phyloP scores from a whole-genome alignment of 75 land plant species.

The Picea glauca region DNA sequence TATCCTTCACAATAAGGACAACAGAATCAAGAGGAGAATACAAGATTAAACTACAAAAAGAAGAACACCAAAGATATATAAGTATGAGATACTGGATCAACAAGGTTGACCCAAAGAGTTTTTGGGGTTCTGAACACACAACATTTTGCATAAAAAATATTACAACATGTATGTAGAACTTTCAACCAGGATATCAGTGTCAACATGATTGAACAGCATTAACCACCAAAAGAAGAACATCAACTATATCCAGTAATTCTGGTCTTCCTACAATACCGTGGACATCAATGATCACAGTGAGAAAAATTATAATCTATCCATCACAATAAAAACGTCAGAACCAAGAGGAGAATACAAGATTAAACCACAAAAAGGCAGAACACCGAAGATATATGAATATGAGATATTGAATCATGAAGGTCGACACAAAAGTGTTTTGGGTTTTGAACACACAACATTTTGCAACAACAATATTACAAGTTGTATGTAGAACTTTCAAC shows the following conservation, averaged over 20 bases:
- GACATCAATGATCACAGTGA: not conserved
- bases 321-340: not conserved
- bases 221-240: not conserved
- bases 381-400: not conserved
- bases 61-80: not conserved
- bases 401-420: not conserved
- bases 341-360: not conserved
- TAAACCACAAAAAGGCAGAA: not conserved
- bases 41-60: not conserved
- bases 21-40: not conserved
- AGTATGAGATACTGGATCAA: not conserved
- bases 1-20: not conserved
- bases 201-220: not conserved
- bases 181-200: too few species aligned
- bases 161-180: too few species aligned
- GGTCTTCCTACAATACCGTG: conserved; percentile 60
- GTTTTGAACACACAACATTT: not conserved
- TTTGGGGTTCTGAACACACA: not conserved
- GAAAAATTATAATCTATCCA: too few species aligned
- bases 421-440: not conserved
- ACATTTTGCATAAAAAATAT: too few species aligned
- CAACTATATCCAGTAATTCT: conserved; percentile 23
- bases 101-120: not conserved
- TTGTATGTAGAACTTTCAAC: too few species aligned
- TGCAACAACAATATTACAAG: too few species aligned